These are phyloP conservation scores for Leavenworthia alabamica DNA, from an alignment of 345 rosid species.

Conservation along the genomic window DNA sequence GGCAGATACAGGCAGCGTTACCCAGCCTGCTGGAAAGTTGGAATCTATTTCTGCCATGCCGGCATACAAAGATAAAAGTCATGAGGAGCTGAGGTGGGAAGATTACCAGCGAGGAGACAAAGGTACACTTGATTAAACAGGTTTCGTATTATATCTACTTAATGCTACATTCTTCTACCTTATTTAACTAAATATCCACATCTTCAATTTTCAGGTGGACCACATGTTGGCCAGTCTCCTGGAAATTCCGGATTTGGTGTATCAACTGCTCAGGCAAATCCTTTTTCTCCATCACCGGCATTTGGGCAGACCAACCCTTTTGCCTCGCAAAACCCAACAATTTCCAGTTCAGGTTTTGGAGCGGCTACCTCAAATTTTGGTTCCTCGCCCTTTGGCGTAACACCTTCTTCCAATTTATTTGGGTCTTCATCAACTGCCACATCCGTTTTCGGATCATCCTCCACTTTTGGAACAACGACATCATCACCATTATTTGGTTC, in stretches of 20 bases:
- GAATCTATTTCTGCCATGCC: constrained; percentile 95
- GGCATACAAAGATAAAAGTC: constrained; percentile 74
- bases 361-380: constrained; percentile 39
- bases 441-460: constrained; percentile 48
- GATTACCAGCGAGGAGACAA: constrained; percentile 97
- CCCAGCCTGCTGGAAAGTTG: constrained; percentile 75
- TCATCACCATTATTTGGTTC: constrained; percentile 51
- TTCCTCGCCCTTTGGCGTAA: constrained; percentile 41
- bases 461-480: constrained; percentile 48
- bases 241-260: constrained; percentile 50
- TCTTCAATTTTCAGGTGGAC: constrained; percentile 60
- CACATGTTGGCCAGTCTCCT: constrained; percentile 56
- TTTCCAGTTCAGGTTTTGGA: constrained; percentile 29
- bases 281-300: constrained; percentile 50
- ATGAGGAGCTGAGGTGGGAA: constrained; percentile 96
- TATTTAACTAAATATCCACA: background rate
- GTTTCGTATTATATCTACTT: background rate
- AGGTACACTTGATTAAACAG: constrained; percentile 42
- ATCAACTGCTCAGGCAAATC: constrained; percentile 46
- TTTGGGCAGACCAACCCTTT: constrained; percentile 61
- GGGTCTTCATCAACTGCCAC: constrained; percentile 45
- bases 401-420: constrained; percentile 47
- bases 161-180: constrained; percentile 3
- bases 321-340: constrained; percentile 48
- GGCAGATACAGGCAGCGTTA: constrained; percentile 49